phyloP scores from a whole-genome alignment of 495 filamentous ascomycete genomes.

The Hypoxylon crocopeplum region DNA sequence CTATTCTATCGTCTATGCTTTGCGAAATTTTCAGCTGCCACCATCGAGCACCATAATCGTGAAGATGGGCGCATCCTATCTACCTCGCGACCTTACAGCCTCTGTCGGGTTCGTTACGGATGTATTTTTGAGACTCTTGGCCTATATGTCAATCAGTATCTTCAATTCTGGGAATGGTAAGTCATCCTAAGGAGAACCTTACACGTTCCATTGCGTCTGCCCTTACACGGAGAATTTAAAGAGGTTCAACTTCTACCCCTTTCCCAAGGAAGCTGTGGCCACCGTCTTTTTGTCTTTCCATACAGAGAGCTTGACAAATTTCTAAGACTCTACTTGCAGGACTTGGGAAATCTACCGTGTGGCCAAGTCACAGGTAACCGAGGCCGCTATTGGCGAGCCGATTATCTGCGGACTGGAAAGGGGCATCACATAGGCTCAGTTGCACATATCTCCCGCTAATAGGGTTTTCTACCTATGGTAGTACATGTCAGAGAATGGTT shows the following conservation, averaged over 20 bases:
- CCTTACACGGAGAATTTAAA: no score
- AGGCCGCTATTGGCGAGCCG: background rate
- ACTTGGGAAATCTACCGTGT: conserved; percentile 5
- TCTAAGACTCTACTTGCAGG: background rate
- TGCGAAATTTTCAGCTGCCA: conserved; percentile 21
- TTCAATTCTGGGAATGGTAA: conserved; percentile 9
- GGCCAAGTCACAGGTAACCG: conserved; percentile 1
- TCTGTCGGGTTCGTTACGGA: conserved; percentile 22
- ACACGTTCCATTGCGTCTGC: background rate
- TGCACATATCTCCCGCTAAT: background rate
- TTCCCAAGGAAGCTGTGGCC: background rate
- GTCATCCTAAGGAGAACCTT: background rate
- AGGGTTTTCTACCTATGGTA: conserved; percentile 1
- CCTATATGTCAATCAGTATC: conserved; percentile 1
- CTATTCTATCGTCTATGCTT: conserved; percentile 10
- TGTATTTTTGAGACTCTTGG: conserved; percentile 24
- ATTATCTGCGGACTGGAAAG: conserved; percentile 4
- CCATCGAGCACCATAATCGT: conserved; percentile 18
- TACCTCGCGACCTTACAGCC: conserved; percentile 17
- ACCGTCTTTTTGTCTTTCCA: background rate
- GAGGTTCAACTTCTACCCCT: no score
- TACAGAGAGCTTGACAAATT: background rate
- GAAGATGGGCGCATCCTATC: conserved; percentile 26
- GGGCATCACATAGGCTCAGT: background rate
- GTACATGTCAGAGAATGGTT: conserved; percentile 4